Evolutionary conservation across 2,329 filamentous ascomycete species (phyloP), one percentile per base, ranked within the genome.

Genomic region (Epichloe hybrida): DNA sequence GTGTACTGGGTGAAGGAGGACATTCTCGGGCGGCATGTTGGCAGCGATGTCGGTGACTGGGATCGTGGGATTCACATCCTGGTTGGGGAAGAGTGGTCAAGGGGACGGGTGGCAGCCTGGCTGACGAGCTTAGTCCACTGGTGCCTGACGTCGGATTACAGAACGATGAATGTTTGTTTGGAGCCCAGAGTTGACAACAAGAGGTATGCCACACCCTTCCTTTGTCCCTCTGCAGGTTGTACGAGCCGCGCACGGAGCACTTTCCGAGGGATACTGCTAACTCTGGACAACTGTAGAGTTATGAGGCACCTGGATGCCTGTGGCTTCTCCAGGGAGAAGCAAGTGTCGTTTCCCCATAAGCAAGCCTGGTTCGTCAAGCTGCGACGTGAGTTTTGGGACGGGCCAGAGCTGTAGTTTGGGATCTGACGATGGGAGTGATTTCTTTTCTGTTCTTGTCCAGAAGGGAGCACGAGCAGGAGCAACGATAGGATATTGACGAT

Each of bases 1-100:
- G 77, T 98, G 36, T 98, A 98, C 69, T 98, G 93, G 91, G 88
- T 93, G 3, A 95, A 95, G 61, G 93, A 98, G 64, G 93, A 97
- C 61, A 70, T 74, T 0, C 65, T 98, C 1, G 88, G 87, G 0
- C 77, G 75, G 46, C 75, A 88, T 56, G 67, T 94, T 4, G 75
- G 81, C 0, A 75, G 75, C 21, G 75, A 78, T 3, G 80, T 82
- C 0, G 79, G 77, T 7, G 86, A 95, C 59, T 97, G 85, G 67
- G 91, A 97, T 59, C 75, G 93, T 6, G 93, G 93, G 0, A 69
- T 97, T 17, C 93, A 98, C 61, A 81, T 93, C 12, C 72, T 98
- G 39, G 78, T 98, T 3, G 93, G 93, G 1, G 93, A 97, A 68
- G 83, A 96, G 59, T 94, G 93, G 71, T 94, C 89, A 51, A 76